phyloP scores from a whole-genome alignment of 176 grass and related monocot species.

The Oryza glaberrima region DNA sequence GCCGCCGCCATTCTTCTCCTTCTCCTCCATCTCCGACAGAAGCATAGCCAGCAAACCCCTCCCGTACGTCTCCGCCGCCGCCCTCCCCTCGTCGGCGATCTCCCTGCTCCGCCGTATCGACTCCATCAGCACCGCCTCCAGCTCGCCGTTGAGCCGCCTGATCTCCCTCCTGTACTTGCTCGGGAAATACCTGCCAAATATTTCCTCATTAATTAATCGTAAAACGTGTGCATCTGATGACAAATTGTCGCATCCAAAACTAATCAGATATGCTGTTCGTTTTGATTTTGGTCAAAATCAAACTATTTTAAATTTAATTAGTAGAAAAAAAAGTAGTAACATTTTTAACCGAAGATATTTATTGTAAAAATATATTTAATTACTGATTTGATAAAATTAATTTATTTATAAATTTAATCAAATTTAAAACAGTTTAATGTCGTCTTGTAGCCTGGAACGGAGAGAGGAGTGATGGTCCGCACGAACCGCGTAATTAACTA shows the following conservation, averaged over 20 bases:
- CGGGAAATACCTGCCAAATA: conserved; percentile 65
- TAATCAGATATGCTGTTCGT: conserved; percentile 11
- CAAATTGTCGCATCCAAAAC: conserved; percentile 22
- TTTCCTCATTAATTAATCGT: conserved; percentile 14
- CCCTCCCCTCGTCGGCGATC: conserved; percentile 68
- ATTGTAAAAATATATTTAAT: too few species aligned
- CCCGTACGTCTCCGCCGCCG: conserved; percentile 51
- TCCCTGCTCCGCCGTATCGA: conserved; percentile 71
- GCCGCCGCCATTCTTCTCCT: neutral
- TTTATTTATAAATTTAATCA: too few species aligned
- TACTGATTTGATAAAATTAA: too few species aligned
- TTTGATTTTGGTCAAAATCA: too few species aligned
- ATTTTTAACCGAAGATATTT: too few species aligned
- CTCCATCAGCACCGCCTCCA: conserved; percentile 67
- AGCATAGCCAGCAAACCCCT: conserved; percentile 66
- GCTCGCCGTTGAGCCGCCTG: conserved; percentile 58
- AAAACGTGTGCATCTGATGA: neutral
- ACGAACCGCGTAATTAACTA: neutral
- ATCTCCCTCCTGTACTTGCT: conserved; percentile 89
- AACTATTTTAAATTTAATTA: too few species aligned
- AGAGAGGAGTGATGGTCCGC: conserved; percentile 1
- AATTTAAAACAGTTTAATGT: too few species aligned
- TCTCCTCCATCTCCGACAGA: conserved; percentile 63
- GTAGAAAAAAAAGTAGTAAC: too few species aligned
- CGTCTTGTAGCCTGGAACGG: too few species aligned